Evolutionary conservation across 345 rosid genomes (phyloP).

Genomic region (Cardamine chenopodiifolia): DNA sequence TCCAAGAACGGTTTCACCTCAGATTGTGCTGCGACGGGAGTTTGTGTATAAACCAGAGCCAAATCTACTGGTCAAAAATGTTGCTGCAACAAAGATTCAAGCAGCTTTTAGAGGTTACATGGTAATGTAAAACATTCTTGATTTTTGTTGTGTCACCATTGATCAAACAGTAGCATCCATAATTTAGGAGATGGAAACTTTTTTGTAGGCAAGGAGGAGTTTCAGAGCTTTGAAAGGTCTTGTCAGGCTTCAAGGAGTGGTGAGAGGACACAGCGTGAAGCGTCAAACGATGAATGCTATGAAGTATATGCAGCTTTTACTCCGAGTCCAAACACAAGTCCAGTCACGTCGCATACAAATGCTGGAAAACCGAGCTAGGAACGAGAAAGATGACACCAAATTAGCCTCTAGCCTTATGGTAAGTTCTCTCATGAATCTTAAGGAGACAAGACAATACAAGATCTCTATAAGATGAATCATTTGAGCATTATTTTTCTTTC

Average conservation of each 20-base stretch:
- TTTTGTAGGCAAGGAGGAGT: slow-evolving; percentile 80
- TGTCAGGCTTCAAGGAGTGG: slow-evolving; percentile 96
- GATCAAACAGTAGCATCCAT: background rate
- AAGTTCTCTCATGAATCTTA: slow-evolving; percentile 12
- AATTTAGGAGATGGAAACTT: slow-evolving; percentile 2
- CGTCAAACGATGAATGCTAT: slow-evolving; percentile 87
- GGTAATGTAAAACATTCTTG: slow-evolving; percentile 49
- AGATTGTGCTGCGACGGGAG: slow-evolving; percentile 59
- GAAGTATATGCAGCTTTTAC: slow-evolving; percentile 92
- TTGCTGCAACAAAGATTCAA: slow-evolving; percentile 81
- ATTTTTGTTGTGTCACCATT: background rate
- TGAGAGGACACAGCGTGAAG: slow-evolving; percentile 86
- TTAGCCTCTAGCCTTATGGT: slow-evolving; percentile 49
- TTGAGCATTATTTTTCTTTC: background rate
- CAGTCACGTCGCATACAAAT: slow-evolving; percentile 91
- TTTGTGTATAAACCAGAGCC: slow-evolving; percentile 64
- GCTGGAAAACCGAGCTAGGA: slow-evolving; percentile 78
- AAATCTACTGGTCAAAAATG: slow-evolving; percentile 57
- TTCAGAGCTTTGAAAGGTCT: slow-evolving; percentile 91
- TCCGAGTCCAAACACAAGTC: slow-evolving; percentile 92
- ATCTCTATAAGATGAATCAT: background rate
- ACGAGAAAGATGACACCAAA: slow-evolving; percentile 59
- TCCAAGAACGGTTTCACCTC: slow-evolving; percentile 62
- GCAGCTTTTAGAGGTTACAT: slow-evolving; percentile 83
- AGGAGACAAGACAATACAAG: too few species aligned